Evolutionary conservation across 345 rosid genomes (phyloP), one percentile per base, ranked within the genome.

Genomic region (Toxicodendron radicans): DNA sequence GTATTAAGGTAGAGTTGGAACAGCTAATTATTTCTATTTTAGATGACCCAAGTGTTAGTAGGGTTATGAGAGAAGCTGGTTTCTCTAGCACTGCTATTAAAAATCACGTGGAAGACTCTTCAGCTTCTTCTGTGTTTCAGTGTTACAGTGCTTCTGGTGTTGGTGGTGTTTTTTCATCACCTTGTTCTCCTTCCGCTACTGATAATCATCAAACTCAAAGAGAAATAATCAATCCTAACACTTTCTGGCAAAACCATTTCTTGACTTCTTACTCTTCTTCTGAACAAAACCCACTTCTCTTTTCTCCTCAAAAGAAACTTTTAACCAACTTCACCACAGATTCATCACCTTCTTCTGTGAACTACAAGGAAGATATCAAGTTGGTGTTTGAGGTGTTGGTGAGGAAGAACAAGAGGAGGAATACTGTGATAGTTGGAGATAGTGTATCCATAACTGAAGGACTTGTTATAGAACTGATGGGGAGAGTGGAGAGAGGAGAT

Each of bases 11-110:
- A 1, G 94, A 91, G 91, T 78, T 89, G 54, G 94, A 88, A 54
- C 97, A 89, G 85, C 85, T 91, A 6, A 79, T 88, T 30, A 71
- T 89, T 18, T 91, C 97, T 23, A 91, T 91, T 59, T 73, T 91
- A 2, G 97, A 91, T 81, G 97, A 91, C 75, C 97, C 97, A 32
- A 88, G 94, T 77, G 97, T 91, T 59, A 89, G 97, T 70, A 82
- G 98, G 81, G 97, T 91, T 76, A 91, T 93, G 97, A 86, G 92
- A 73, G 98, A 93, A 80, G 98, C 98, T 64, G 98, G 98, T 0
- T 87, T 93, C 75, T 90, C 93, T 52, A 91, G 97, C 78, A 90
- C 91, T 66, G 83, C 88, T 14, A 93, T 91, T 7, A 93, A 91
- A 71, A 90, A 66, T 81, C 86, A 86, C 67, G 83, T 93, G 10